These are phyloP conservation scores for Saccharomyces paradoxus DNA, from an alignment of 805 yeast species.

Conservation along the genomic window DNA sequence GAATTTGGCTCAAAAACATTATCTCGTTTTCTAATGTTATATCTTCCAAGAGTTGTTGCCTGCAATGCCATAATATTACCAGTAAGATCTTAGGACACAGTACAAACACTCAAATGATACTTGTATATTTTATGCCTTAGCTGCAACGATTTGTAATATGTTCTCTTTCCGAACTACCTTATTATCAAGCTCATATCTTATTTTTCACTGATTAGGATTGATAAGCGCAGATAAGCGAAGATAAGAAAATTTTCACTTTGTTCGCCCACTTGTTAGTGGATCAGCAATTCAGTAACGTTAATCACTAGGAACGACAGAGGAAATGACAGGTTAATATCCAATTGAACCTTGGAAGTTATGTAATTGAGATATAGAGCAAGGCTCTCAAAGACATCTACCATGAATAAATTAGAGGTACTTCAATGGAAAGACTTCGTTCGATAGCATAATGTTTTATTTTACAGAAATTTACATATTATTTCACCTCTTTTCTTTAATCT, in stretches of 20 bases:
- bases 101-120: not conserved
- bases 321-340: not conserved
- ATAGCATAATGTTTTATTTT: not conserved
- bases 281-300: not conserved
- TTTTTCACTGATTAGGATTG: not conserved
- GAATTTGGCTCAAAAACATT: not conserved
- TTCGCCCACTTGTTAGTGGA: not conserved
- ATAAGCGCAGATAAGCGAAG: not conserved
- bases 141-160: not conserved
- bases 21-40: not conserved
- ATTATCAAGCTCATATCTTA: not conserved
- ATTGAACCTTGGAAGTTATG: not conserved
- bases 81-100: not conserved
- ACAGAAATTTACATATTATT: not conserved
- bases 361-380: too few species aligned
- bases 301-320: not conserved
- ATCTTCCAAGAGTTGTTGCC: not conserved
- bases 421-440: not conserved
- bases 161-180: not conserved
- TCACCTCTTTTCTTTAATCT: constrained; percentile 24
- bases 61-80: not conserved
- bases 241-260: not conserved
- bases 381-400: too few species aligned
- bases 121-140: not conserved
- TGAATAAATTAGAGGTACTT: not conserved